Conservation (phyloP, 345 rosid species). For the Gossypium bickii region DNA sequence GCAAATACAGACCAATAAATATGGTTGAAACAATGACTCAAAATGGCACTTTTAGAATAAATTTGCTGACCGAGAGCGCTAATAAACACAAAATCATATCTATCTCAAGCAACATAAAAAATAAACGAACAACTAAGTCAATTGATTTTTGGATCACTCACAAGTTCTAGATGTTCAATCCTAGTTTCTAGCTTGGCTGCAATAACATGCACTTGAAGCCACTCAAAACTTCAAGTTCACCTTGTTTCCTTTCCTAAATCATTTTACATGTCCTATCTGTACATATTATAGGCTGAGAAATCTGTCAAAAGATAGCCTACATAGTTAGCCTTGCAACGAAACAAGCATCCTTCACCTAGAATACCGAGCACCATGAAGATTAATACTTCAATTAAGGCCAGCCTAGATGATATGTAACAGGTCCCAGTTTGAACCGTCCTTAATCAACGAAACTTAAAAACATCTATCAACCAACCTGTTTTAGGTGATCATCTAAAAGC, state of each 20-base stretch:
- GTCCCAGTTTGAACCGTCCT: not conserved
- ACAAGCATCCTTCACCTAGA: not conserved
- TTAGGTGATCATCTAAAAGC: constrained; percentile 73
- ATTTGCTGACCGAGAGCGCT: not conserved
- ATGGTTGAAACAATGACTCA: not conserved
- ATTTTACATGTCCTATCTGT: constrained; percentile 40
- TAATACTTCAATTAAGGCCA: not conserved
- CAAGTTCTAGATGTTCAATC: constrained; percentile 68
- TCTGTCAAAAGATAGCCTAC: not conserved
- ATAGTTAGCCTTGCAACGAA: not conserved
- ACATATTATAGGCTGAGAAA: constrained; percentile 1
- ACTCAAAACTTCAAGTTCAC: constrained; percentile 49
- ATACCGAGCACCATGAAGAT: not conserved
- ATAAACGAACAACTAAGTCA: not conserved
- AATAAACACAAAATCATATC: not conserved
- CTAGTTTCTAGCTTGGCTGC: constrained; percentile 64
- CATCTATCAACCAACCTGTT: constrained; percentile 42
- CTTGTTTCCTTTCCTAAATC: constrained; percentile 46
- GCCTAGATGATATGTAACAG: not conserved
- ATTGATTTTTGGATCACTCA: not conserved
- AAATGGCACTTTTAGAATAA: not conserved
- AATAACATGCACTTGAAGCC: constrained; percentile 65
- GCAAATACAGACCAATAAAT: not conserved
- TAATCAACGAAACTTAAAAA: constrained; percentile 4
- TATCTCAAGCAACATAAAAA: not conserved